These are phyloP conservation scores for Diplocarpon rosae DNA, from an alignment of 2,329 filamentous ascomycete genomes.

Conservation along the genomic window DNA sequence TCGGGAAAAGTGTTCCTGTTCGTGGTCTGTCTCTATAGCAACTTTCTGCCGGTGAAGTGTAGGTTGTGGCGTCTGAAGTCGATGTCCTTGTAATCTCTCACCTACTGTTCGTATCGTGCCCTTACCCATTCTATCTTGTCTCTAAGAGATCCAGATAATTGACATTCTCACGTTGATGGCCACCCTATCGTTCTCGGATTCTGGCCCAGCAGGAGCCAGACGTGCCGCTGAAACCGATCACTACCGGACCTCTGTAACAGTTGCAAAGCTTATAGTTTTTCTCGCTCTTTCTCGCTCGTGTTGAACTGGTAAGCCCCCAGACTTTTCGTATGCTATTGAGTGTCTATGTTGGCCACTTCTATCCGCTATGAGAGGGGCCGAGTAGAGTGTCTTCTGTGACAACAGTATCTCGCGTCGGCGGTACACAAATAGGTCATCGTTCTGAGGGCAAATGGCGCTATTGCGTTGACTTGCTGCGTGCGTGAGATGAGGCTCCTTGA, in stretches of 20 bases:
- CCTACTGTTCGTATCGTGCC: constrained; percentile 4
- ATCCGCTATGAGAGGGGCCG: no score
- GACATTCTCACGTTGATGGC: constrained; percentile 17
- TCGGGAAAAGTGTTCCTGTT: no score
- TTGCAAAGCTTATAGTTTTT: constrained; percentile 18
- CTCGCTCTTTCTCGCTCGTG: constrained; percentile 5
- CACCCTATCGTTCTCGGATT: constrained; percentile 16
- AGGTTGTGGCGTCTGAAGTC: constrained; percentile 15
- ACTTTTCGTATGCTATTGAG: no score
- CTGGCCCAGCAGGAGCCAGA: constrained; percentile 6
- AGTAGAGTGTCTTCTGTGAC: constrained; percentile 12
- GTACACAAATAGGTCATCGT: constrained; percentile 33
- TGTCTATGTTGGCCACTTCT: no score
- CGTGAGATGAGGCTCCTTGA: constrained; percentile 39
- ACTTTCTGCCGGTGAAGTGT: constrained; percentile 17
- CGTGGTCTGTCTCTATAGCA: not conserved
- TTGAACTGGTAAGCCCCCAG: constrained; percentile 6
- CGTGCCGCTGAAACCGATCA: constrained; percentile 13
- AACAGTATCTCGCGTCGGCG: constrained; percentile 12
- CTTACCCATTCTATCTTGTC: not conserved
- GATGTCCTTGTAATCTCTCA: constrained; percentile 16
- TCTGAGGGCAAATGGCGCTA: constrained; percentile 52
- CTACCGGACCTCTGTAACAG: constrained; percentile 15
- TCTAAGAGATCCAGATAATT: not conserved
- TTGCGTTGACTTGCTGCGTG: constrained; percentile 46